These are phyloP conservation scores for Xylaria sp. DNA, from an alignment of 2,329 filamentous ascomycete species.

Conservation along the genomic window DNA sequence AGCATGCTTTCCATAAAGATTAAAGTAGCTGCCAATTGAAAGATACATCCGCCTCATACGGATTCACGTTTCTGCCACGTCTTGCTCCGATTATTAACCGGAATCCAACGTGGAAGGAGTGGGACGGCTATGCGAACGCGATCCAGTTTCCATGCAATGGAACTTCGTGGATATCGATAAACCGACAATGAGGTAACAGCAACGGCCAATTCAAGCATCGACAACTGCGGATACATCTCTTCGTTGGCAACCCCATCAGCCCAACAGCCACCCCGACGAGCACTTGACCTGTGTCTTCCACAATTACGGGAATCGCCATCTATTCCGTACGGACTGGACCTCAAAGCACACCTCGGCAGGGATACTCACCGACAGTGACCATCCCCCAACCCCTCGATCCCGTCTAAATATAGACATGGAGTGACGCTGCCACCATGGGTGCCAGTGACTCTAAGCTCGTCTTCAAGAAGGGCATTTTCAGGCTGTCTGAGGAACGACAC, in stretches of 20 bases:
- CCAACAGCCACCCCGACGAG: background rate
- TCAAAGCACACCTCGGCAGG: background rate
- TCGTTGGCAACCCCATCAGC: background rate
- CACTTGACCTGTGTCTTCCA: background rate
- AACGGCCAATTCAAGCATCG: background rate
- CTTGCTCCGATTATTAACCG: background rate
- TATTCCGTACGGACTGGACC: background rate
- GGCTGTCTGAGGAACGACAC: constrained; percentile 82
- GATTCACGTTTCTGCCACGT: background rate
- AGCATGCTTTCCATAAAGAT: no score
- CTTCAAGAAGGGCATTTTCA: constrained; percentile 98
- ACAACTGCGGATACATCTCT: background rate
- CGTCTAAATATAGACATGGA: constrained; percentile 24
- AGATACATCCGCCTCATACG: no score
- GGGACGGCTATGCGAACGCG: background rate
- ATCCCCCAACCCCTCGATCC: background rate
- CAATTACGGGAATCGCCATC: background rate
- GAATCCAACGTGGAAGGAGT: background rate
- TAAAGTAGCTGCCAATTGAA: no score
- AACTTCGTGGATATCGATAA: constrained; percentile 9
- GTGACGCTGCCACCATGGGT: constrained; percentile 60
- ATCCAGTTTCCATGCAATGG: background rate
- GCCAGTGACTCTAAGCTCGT: constrained; percentile 98
- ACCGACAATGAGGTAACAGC: background rate
- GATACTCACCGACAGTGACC: background rate